phyloP scores from a whole-genome alignment of 2,329 filamentous ascomycete species.

The Aspergillus thermomutatus region DNA sequence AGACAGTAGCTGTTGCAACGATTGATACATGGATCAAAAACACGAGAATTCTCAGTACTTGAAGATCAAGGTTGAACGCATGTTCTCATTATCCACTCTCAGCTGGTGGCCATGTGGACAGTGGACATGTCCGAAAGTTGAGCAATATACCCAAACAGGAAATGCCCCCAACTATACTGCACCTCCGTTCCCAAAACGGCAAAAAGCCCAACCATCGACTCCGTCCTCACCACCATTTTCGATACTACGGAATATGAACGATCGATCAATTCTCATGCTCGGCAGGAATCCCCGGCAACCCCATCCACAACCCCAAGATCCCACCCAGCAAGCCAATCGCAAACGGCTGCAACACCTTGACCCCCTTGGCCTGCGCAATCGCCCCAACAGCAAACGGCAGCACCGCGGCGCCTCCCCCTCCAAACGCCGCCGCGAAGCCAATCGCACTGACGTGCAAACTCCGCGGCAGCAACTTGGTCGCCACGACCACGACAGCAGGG shows the following conservation, averaged over 20 bases:
- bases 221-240: neutral
- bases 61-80: no score
- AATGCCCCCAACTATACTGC: neutral
- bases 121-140: neutral
- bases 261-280: no score
- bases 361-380: slow-evolving; percentile 54
- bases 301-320: slow-evolving; percentile 51
- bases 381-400: slow-evolving; percentile 46
- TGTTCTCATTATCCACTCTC: no score
- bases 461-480: slow-evolving; percentile 69
- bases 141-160: neutral
- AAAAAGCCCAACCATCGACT: neutral
- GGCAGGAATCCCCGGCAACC: slow-evolving; percentile 25
- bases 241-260: no score
- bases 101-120: no score
- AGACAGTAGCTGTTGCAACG: no score
- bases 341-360: slow-evolving; percentile 59
- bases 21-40: no score
- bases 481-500: slow-evolving; percentile 68
- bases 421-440: slow-evolving; percentile 75
- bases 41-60: no score
- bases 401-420: slow-evolving; percentile 62
- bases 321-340: slow-evolving; percentile 45
- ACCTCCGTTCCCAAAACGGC: neutral
- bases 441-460: slow-evolving; percentile 76